Conservation (phyloP, 2,329 filamentous ascomycete genomes). For the Hirsutella rhossiliensis region DNA sequence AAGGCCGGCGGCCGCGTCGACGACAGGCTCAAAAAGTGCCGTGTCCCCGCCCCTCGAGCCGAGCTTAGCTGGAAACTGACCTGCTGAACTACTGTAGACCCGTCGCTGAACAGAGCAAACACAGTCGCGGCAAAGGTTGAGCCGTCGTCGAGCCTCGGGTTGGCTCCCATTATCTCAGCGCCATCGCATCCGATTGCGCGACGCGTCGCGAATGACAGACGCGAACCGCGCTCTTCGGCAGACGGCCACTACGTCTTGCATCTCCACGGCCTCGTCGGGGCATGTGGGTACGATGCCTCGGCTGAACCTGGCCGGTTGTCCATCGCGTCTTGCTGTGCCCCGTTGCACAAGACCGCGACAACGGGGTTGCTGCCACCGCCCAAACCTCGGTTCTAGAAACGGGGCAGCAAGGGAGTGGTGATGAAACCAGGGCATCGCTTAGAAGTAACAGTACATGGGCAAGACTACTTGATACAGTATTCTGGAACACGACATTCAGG, state of each 20-base stretch:
- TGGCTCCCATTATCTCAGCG: background rate
- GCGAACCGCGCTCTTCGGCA: too few species aligned
- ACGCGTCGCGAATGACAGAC: background rate
- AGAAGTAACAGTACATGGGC: too few species aligned
- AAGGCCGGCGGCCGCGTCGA: constrained; percentile 44
- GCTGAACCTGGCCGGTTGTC: too few species aligned
- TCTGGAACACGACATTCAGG: background rate
- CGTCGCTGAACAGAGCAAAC: constrained; percentile 5
- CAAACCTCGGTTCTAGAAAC: too few species aligned
- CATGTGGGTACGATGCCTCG: too few species aligned
- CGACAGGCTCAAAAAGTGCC: constrained; percentile 30
- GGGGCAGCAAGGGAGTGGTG: too few species aligned
- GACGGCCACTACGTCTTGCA: too few species aligned
- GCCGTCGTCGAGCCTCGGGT: background rate
- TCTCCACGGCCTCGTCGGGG: too few species aligned
- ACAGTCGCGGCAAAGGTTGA: constrained; percentile 1
- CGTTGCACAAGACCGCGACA: too few species aligned
- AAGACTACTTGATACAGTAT: background rate
- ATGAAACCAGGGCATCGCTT: too few species aligned
- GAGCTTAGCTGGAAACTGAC: background rate
- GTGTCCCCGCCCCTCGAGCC: background rate
- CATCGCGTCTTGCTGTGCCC: too few species aligned
- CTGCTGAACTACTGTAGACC: background rate
- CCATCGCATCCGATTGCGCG: background rate
- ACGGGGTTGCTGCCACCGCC: too few species aligned